Percentiles rank a stretch among this genome's conserved stretches.
Conservation (phyloP, 2,329 filamentous ascomycete genomes). For the Neospermospora avenae region DNA sequence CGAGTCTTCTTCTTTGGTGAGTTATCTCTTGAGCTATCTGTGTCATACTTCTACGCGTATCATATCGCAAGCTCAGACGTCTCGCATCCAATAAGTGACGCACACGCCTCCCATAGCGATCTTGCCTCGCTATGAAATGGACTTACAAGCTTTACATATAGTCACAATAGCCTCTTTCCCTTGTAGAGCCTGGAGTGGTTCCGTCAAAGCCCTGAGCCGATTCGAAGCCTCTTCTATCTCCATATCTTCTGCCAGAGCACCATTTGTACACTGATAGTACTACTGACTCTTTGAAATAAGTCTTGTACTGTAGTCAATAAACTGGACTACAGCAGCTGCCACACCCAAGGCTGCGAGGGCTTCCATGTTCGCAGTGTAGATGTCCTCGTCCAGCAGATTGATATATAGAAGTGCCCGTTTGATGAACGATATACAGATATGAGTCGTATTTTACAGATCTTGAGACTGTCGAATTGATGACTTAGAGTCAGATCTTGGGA, state of each 20-base stretch:
- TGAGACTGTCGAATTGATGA: neutral
- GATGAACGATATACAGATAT: too few species aligned
- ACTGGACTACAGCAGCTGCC: neutral
- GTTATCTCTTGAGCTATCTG: too few species aligned
- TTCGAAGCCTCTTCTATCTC: neutral
- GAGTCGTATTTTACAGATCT: too few species aligned
- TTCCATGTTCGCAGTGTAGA: neutral
- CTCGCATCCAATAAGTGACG: too few species aligned
- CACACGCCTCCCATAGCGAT: too few species aligned
- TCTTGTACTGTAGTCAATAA: neutral
- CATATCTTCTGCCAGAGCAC: neutral
- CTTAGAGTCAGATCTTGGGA: neutral
- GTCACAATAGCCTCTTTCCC: neutral
- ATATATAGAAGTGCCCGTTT: too few species aligned
- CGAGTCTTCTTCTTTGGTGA: too few species aligned
- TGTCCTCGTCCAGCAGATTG: too few species aligned
- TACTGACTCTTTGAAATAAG: neutral
- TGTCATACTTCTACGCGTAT: too few species aligned
- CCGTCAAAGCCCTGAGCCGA: neutral
- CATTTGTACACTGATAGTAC: neutral
- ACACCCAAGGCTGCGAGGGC: neutral
- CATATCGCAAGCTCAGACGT: too few species aligned
- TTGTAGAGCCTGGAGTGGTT: neutral
- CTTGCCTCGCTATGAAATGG: neutral
- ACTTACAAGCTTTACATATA: neutral